A percentile compares a stretch with the other conserved stretches of the same genome.
Evolutionary conservation across 2,329 filamentous ascomycete genomes (phyloP).

Genomic region (Fusarium staphyleae): DNA sequence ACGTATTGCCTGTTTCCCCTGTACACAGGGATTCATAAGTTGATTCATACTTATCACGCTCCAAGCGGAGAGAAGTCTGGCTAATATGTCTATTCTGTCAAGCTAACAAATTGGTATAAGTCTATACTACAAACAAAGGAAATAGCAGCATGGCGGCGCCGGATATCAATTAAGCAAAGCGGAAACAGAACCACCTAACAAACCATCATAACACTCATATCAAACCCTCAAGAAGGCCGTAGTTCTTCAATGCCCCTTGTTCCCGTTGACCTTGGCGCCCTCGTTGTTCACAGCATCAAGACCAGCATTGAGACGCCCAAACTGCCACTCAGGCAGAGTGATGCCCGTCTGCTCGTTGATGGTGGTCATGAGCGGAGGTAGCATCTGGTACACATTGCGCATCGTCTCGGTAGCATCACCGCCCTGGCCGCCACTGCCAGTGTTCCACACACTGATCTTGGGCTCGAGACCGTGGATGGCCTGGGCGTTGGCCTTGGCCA

Average conservation of each 20-base stretch:
- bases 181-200: background rate
- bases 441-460: slow-evolving; percentile 93
- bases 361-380: slow-evolving; percentile 82
- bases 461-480: slow-evolving; percentile 81
- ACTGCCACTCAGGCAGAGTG: slow-evolving; percentile 78
- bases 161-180: slow-evolving; percentile 11
- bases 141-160: slow-evolving; percentile 3
- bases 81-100: background rate
- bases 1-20: too few species aligned
- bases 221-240: background rate
- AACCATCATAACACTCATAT: background rate
- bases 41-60: too few species aligned
- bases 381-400: slow-evolving; percentile 82
- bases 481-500: slow-evolving; percentile 78
- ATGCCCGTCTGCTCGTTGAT: slow-evolving; percentile 92
- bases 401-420: slow-evolving; percentile 66
- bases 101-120: slow-evolving; percentile 21
- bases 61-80: too few species aligned
- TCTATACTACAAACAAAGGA: slow-evolving; percentile 20
- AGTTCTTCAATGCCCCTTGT: slow-evolving; percentile 8
- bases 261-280: slow-evolving; percentile 33
- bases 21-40: too few species aligned
- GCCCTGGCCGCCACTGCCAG: slow-evolving; percentile 60
- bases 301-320: slow-evolving; percentile 55
- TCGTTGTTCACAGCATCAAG: slow-evolving; percentile 44